Evolutionary conservation across 768 basidiomycete species (phyloP).

Genomic region (Strobilomyces dryophilus): DNA sequence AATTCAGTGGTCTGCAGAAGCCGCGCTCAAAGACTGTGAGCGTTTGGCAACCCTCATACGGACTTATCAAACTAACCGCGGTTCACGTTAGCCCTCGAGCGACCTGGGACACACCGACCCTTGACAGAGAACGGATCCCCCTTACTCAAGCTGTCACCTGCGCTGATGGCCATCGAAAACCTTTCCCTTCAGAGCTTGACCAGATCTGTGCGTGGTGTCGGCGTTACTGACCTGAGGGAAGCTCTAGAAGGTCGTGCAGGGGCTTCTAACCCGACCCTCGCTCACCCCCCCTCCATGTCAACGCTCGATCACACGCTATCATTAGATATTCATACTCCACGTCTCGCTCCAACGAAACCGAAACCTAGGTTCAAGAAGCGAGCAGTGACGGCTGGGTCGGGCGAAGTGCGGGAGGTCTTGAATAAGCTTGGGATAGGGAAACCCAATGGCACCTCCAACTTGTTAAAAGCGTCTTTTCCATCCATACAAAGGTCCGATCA

Average conservation of each 20-base stretch:
- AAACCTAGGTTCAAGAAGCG: slow-evolving; percentile 56
- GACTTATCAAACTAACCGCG: slow-evolving; percentile 8
- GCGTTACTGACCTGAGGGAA: slow-evolving; percentile 84
- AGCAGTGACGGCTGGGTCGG: slow-evolving; percentile 46
- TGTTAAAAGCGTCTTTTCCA: slow-evolving; percentile 72
- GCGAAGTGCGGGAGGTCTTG: slow-evolving; percentile 77
- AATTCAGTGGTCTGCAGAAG: slow-evolving; percentile 66
- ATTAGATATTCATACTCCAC: slow-evolving; percentile 37
- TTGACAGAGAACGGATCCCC: slow-evolving; percentile 70
- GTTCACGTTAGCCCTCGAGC: slow-evolving; percentile 48
- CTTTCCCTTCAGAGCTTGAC: slow-evolving; percentile 82
- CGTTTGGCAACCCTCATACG: slow-evolving; percentile 3
- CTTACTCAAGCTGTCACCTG: slow-evolving; percentile 76
- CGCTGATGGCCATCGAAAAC: slow-evolving; percentile 89
- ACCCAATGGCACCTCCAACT: slow-evolving; percentile 50
- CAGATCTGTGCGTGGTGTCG: slow-evolving; percentile 74
- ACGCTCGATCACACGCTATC: slow-evolving; percentile 69
- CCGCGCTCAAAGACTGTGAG: slow-evolving; percentile 75
- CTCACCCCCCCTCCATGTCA: slow-evolving; percentile 67
- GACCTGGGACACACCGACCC: slow-evolving; percentile 50
- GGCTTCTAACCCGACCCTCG: slow-evolving; percentile 73
- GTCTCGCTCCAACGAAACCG: slow-evolving; percentile 44
- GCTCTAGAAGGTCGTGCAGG: slow-evolving; percentile 84
- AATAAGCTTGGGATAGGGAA: slow-evolving; percentile 83
- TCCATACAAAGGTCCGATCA: slow-evolving; percentile 44